Base-by-base conservation (phyloP, 2,329 filamentous ascomycete species). In the Pseudocercospora musae region DNA sequence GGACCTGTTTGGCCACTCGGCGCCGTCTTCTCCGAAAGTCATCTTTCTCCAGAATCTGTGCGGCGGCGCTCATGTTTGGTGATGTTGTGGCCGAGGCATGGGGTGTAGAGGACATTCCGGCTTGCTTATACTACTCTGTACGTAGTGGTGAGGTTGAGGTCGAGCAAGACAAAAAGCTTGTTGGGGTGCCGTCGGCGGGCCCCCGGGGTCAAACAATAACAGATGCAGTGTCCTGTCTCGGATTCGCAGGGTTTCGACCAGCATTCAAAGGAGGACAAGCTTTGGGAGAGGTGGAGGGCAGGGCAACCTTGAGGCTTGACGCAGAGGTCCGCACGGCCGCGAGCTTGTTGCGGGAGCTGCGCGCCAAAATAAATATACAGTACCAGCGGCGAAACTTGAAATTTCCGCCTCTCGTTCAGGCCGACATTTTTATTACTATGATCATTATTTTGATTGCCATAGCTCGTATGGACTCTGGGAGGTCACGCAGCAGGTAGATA, bases 211-310 rank as follows among this genome's bases (percentile, higher is more conserved):
- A 52, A 29, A 52, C 48, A 52, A 27, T 29, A 52, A 52, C 48
- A 52, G 48, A 52, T 29, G 48, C 48, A 52, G 23, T 29, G 52
- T 37, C 29, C 52, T 37, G 52, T 54, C 52, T 54, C 48, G 48
- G 48, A 29, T n/a, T 48, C 44, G 44, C 44, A 48, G 44, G 23
- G 44, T 23, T 48, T 23, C 31, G 48, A 52, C 52, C 40, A 40
- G 52, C 27, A 40, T 54, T 20, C 52, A 54, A 40, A 54, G 52
- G 31, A 40, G 27, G 27, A 40, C 31, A 54, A 54, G 52, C 27
- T 54, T 37, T 54, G 27, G 50, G n/a, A 21, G 50, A 37, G 29
- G 27, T 29, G 29, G 29, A 54, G 29, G 52, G 52, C 52, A 54
- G 29, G 52, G 52, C 44, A 54, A 54, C 29, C 52, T 23, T 54